Conservation (phyloP, 2,329 filamentous ascomycete species). For the Graphiopsis chlorocephala region DNA sequence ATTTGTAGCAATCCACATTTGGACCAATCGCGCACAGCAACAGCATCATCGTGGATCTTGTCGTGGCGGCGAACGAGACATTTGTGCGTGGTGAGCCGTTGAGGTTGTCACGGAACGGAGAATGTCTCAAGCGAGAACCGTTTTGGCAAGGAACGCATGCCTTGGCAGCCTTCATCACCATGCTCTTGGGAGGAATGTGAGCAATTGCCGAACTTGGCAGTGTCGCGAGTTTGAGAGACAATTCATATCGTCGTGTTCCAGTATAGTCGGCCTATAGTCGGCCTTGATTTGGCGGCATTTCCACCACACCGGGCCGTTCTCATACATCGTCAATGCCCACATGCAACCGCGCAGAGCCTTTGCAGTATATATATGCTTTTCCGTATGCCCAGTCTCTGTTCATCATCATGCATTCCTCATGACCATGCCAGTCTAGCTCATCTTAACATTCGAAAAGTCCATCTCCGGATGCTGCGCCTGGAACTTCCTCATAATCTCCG, state of each 20-base stretch:
- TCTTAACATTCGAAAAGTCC: constrained; percentile 66
- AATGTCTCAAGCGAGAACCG: constrained; percentile 1
- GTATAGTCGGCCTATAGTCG: too few relatives aligned
- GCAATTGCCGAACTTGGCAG: background rate
- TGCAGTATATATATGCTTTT: background rate
- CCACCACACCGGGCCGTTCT: background rate
- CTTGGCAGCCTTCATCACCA: background rate
- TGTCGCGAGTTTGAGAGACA: background rate
- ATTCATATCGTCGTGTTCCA: background rate
- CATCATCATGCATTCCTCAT: background rate
- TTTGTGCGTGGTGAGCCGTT: background rate
- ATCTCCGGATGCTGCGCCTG: constrained; percentile 74
- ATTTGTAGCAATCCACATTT: background rate
- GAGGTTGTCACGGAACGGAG: background rate
- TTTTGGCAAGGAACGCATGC: background rate
- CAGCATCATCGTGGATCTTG: background rate
- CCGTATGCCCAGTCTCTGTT: too few relatives aligned
- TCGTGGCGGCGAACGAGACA: background rate
- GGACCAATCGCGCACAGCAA: background rate
- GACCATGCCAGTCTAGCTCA: constrained; percentile 28
- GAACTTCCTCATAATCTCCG: constrained; percentile 86
- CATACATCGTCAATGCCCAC: background rate
- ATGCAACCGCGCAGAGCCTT: background rate
- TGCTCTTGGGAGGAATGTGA: background rate
- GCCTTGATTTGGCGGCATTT: background rate